Evolutionary conservation across 2,329 filamentous ascomycete genomes (phyloP).

Genomic region (Didymella exigua): DNA sequence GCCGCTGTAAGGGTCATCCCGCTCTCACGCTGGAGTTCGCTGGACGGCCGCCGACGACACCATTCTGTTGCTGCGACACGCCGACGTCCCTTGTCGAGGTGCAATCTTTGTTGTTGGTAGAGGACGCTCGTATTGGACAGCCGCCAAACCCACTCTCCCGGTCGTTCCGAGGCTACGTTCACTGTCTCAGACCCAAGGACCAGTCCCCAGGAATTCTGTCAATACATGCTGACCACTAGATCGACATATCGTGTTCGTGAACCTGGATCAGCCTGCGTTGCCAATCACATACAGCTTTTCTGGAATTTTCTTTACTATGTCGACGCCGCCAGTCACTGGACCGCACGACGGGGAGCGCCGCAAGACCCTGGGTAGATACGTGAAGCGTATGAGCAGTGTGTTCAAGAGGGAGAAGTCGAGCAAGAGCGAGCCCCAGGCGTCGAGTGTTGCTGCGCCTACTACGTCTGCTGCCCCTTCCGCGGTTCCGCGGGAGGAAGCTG

Average conservation of each 20-base stretch:
- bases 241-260: conserved; percentile 35
- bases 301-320: conserved; percentile 30
- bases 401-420: conserved; percentile 43
- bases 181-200: conserved; percentile 38
- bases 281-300: conserved; percentile 6
- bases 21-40: conserved; percentile 17
- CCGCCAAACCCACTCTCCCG: conserved; percentile 26
- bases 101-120: background rate
- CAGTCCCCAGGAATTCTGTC: conserved; percentile 24
- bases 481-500: background rate
- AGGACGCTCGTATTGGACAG: conserved; percentile 7
- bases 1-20: conserved; percentile 20
- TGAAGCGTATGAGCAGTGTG: conserved; percentile 49
- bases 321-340: conserved; percentile 26
- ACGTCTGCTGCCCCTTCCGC: background rate
- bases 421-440: conserved; percentile 17
- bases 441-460: conserved; percentile 18
- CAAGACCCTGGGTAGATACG: conserved; percentile 47
- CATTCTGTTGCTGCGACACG: background rate
- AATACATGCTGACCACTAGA: conserved; percentile 17
- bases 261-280: conserved; percentile 18
- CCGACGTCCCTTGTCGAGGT: background rate
- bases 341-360: conserved; percentile 36
- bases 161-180: conserved; percentile 33
- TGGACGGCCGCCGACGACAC: conserved; percentile 10